Conservation (phyloP, 306 rosid species). For the Glycine soja region DNA sequence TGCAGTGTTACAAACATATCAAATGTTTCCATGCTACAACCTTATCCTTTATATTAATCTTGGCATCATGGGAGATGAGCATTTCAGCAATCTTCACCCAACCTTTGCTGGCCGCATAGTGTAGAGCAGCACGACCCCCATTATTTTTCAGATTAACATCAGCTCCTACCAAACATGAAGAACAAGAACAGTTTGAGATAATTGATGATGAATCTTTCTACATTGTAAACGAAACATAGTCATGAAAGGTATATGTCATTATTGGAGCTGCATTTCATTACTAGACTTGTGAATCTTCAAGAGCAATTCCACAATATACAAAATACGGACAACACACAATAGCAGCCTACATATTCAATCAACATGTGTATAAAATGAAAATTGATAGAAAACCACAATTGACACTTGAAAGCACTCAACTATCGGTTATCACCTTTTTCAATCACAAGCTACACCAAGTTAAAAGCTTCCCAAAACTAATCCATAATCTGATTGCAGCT, state of each 20-base stretch:
- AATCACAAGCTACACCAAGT: not conserved
- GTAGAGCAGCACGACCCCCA: slow-evolving; percentile 92
- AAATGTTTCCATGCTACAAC: slow-evolving; percentile 54
- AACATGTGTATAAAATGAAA: not conserved
- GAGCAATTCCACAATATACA: slow-evolving; percentile 23
- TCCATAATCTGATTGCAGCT: not conserved
- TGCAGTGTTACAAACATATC: slow-evolving; percentile 18
- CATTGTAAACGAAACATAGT: slow-evolving; percentile 20
- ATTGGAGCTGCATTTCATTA: slow-evolving; percentile 11
- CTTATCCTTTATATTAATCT: slow-evolving; percentile 80
- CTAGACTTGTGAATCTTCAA: slow-evolving; percentile 2
- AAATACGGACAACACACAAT: not conserved
- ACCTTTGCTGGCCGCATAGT: slow-evolving; percentile 95
- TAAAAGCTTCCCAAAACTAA: slow-evolving; percentile 1
- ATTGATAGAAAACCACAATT: slow-evolving; percentile 3
- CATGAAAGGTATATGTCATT: not conserved
- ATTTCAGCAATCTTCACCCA: slow-evolving; percentile 76
- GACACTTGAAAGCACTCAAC: slow-evolving; percentile 13
- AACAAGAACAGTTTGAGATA: slow-evolving; percentile 32
- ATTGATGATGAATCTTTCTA: not conserved
- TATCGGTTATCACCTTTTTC: not conserved
- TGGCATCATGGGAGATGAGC: slow-evolving; percentile 79
- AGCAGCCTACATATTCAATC: slow-evolving; percentile 4
- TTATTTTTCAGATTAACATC: slow-evolving; percentile 74
- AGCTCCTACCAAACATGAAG: slow-evolving; percentile 66